Conservation (phyloP, 441 rosid genomes). For the Croton setiger region DNA sequence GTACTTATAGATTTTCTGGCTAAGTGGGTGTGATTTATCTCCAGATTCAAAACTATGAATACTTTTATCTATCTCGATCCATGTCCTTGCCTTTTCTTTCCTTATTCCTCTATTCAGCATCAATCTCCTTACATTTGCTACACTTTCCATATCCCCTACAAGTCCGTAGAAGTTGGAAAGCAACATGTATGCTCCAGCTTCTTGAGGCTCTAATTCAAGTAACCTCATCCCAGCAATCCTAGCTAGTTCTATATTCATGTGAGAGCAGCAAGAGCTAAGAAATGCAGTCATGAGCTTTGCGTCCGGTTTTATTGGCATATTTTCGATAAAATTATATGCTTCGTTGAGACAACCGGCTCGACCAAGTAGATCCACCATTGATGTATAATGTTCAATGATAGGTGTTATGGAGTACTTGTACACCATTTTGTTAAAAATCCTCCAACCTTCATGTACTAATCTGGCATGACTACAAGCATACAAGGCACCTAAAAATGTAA, state of each 20-base stretch:
- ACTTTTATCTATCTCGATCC: slow-evolving; percentile 23
- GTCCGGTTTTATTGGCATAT: slow-evolving; percentile 26
- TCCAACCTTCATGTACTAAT: slow-evolving; percentile 23
- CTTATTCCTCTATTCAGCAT: no score
- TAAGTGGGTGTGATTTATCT: slow-evolving; percentile 28
- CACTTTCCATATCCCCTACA: slow-evolving; percentile 21
- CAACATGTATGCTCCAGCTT: slow-evolving; percentile 30
- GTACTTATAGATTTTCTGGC: slow-evolving; percentile 13
- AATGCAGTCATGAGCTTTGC: slow-evolving; percentile 27
- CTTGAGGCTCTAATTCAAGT: slow-evolving; percentile 24
- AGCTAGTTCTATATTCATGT: slow-evolving; percentile 21
- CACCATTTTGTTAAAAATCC: slow-evolving; percentile 19
- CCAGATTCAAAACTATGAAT: slow-evolving; percentile 31
- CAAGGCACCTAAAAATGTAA: slow-evolving; percentile 25
- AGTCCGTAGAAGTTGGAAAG: slow-evolving; percentile 27
- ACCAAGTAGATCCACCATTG: slow-evolving; percentile 29
- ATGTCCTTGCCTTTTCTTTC: slow-evolving; percentile 5
- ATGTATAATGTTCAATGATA: slow-evolving; percentile 28
- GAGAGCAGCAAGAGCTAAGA: slow-evolving; percentile 28
- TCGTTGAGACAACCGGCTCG: slow-evolving; percentile 25
- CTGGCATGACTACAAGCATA: slow-evolving; percentile 31
- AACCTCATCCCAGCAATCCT: slow-evolving; percentile 9
- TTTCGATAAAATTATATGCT: slow-evolving; percentile 24
- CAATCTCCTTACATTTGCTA: not conserved
- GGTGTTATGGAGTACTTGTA: slow-evolving; percentile 25